These are phyloP conservation scores for Atkinsonella hypoxylon DNA, from an alignment of 2,329 filamentous ascomycete species.

Conservation along the genomic window DNA sequence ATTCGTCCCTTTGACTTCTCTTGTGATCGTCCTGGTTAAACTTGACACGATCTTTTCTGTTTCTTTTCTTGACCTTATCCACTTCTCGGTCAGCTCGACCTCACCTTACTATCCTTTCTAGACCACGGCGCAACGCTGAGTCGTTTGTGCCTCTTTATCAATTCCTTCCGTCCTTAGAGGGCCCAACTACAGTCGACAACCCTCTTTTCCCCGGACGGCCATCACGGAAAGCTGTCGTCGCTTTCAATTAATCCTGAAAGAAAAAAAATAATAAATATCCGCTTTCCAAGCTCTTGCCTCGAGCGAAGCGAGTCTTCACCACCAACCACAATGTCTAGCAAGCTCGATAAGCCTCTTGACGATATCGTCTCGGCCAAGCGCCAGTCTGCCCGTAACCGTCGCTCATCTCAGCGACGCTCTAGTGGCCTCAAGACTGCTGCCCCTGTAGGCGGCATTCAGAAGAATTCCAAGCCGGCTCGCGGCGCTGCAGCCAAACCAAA, in stretches of 20 bases:
- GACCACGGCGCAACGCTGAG: constrained; percentile 1
- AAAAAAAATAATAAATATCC: constrained; percentile 18
- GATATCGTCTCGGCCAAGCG: constrained; percentile 81
- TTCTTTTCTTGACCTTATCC: neutral
- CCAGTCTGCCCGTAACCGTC: constrained; percentile 40
- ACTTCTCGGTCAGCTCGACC: neutral
- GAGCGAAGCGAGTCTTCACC: constrained; percentile 11
- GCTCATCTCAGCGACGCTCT: constrained; percentile 36
- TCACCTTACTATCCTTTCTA: constrained; percentile 3
- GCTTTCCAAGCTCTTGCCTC: neutral
- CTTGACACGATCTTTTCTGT: neutral
- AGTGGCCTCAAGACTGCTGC: constrained; percentile 45
- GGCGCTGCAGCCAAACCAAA: constrained; percentile 45
- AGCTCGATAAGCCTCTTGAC: constrained; percentile 94
- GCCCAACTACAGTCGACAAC: neutral
- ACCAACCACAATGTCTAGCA: constrained; percentile 65
- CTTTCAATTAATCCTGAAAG: constrained; percentile 10
- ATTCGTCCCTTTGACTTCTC: neutral
- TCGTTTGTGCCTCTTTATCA: neutral
- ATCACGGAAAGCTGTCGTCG: neutral
- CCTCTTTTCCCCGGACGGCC: neutral
- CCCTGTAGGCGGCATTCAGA: constrained; percentile 77
- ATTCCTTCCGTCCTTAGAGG: neutral
- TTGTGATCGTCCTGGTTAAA: neutral
- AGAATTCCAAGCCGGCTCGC: constrained; percentile 54